These are phyloP conservation scores for Barnettozyma wickerhamii DNA, from an alignment of 805 yeast genomes.

Conservation along the genomic window DNA sequence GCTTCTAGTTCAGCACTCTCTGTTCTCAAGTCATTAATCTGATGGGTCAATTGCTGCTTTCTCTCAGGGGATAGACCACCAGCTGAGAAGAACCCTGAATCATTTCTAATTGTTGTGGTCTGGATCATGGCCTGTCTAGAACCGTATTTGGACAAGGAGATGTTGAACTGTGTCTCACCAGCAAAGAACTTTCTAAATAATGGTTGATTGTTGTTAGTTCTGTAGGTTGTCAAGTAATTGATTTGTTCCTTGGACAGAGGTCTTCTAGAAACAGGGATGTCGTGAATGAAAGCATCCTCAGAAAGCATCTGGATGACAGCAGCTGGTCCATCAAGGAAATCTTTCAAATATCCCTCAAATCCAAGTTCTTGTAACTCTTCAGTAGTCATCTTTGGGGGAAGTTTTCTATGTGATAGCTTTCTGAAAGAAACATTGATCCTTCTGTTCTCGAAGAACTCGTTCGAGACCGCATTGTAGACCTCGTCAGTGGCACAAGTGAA, in stretches of 20 bases:
- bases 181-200: slow-evolving; percentile 56
- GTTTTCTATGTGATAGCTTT: slow-evolving; percentile 30
- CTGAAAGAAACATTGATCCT: slow-evolving; percentile 51
- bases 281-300: slow-evolving; percentile 43
- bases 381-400: slow-evolving; percentile 23
- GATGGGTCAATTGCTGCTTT: slow-evolving; percentile 8
- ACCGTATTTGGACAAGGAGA: slow-evolving; percentile 63
- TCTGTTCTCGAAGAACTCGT: slow-evolving; percentile 34
- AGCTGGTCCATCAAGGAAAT: slow-evolving; percentile 68
- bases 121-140: slow-evolving; percentile 37
- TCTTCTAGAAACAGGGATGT: slow-evolving; percentile 59
- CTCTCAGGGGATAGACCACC: slow-evolving; percentile 21
- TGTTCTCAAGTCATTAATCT: slow-evolving; percentile 14
- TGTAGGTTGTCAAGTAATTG: slow-evolving; percentile 29
- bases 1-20: slow-evolving; percentile 13
- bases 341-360: slow-evolving; percentile 76
- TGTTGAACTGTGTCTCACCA: slow-evolving; percentile 47
- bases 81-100: slow-evolving; percentile 12
- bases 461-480: slow-evolving; percentile 44
- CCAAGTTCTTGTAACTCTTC: slow-evolving; percentile 46
- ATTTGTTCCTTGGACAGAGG: slow-evolving; percentile 40
- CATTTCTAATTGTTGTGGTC: slow-evolving; percentile 12
- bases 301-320: slow-evolving; percentile 71
- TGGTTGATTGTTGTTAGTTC: slow-evolving; percentile 33
- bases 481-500: slow-evolving; percentile 54